Evolutionary conservation across 345 rosid genomes (phyloP), one percentile per base, ranked within the genome.

Genomic region (Nephelium lappaceum): DNA sequence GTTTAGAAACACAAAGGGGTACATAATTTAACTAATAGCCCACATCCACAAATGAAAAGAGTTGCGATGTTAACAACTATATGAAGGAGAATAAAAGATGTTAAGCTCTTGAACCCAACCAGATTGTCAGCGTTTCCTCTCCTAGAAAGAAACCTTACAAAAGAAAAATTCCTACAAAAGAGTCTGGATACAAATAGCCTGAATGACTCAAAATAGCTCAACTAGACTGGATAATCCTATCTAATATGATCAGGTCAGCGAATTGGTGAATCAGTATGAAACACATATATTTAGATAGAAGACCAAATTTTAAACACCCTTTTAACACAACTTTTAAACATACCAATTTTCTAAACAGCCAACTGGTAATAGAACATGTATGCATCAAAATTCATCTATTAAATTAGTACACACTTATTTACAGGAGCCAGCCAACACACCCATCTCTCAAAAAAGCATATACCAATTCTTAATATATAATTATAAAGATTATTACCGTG

Each of bases 401-500:
- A 49, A 75, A 65, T 11, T 1, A 8, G 31, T 39, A 24, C 4
- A 23, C 19, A 67, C n/a, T 16, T n/a, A 19, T 12, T n/a, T 25
- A 39, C 18, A 45, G 24, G 18, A 39, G 51, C 27, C 1, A 70
- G 70, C 61, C 69, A 25, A 64, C 21, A 42, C 49, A 62, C 43
- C 70, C 16, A 63, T 55, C 65, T 57, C 1, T 57, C 10, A 21
- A 64, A 53, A 79, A 68, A 64, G 62, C 42, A 57, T 41, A 45
- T 45, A 21, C 11, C 45, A 62, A 7, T 21, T 9, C 41, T 39
- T 24, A 18, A 69, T 36, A 49, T 11, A 69, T 18, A 71, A 27
- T 68, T 55, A 61, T 53, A 3, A 58, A 78, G 25, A 38, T 58
- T 7, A 78, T 81, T 91, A 96, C 98, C 86, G 97, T 89, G 36